A percentile compares a stretch with the other conserved stretches of the same genome.
phyloP scores from a whole-genome alignment of 2,329 filamentous ascomycete genomes.

The Pseudogymnoascus sp. region DNA sequence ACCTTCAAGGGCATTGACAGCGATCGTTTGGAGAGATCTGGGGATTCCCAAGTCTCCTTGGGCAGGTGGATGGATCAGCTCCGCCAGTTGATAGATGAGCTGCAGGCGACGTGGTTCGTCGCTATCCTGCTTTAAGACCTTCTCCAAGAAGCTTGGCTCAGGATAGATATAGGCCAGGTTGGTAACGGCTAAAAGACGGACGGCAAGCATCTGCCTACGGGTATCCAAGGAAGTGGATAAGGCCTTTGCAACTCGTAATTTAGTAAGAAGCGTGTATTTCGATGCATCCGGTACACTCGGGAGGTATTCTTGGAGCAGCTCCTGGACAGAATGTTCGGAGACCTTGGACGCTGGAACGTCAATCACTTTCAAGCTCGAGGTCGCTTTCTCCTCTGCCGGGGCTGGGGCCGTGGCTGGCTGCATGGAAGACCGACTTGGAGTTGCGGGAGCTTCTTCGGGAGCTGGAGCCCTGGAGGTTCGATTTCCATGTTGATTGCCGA shows the following conservation, averaged over 20 bases:
- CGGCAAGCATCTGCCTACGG: slow-evolving; percentile 69
- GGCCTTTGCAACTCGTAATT: slow-evolving; percentile 76
- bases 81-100: slow-evolving; percentile 83
- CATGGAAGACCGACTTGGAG: slow-evolving; percentile 18
- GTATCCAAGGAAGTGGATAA: slow-evolving; percentile 58
- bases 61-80: slow-evolving; percentile 77
- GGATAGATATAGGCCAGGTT: slow-evolving; percentile 86
- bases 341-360: slow-evolving; percentile 50
- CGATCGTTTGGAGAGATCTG: slow-evolving; percentile 71
- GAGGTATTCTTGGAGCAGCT: slow-evolving; percentile 49
- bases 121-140: slow-evolving; percentile 76
- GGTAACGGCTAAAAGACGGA: slow-evolving; percentile 78
- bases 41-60: slow-evolving; percentile 63
- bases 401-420: slow-evolving; percentile 11
- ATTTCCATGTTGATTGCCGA: slow-evolving; percentile 25
- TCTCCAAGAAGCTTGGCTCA: slow-evolving; percentile 77
- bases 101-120: slow-evolving; percentile 87
- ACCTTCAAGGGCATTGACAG: slow-evolving; percentile 76
- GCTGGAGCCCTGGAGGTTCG: slow-evolving; percentile 25
- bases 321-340: slow-evolving; percentile 45
- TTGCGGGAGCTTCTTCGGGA: slow-evolving; percentile 32
- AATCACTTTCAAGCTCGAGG: slow-evolving; percentile 24
- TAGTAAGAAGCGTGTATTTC: slow-evolving; percentile 79
- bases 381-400: slow-evolving; percentile 21
- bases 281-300: slow-evolving; percentile 62